A percentile compares a stretch with the other conserved stretches of the same genome.
Conservation (phyloP, 2,329 filamentous ascomycete genomes). For the Arthrobotrys musiformis region DNA sequence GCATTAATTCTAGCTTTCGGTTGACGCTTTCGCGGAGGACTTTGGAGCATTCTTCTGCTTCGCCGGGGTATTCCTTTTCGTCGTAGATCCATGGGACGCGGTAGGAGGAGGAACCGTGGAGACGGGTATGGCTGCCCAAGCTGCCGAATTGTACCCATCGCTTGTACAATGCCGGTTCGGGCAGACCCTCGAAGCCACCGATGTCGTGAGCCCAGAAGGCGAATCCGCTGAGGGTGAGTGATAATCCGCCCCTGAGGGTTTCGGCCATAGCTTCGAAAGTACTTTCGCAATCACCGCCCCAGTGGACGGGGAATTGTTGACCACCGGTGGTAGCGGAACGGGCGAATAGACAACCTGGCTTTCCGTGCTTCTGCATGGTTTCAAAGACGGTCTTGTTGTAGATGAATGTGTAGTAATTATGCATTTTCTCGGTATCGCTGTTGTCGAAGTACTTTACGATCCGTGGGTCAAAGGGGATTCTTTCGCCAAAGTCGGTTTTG, state of each 20-base stretch:
- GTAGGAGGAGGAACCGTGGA: constrained; percentile 77
- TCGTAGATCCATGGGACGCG: constrained; percentile 81
- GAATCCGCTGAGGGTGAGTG: constrained; percentile 73
- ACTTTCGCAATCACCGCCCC: constrained; percentile 80
- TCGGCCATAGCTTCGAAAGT: constrained; percentile 79
- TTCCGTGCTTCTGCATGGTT: constrained; percentile 69
- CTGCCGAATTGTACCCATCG: constrained; percentile 81
- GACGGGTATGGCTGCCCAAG: constrained; percentile 75
- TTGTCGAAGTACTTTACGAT: constrained; percentile 72
- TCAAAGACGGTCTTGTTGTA: constrained; percentile 79
- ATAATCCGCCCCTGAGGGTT: constrained; percentile 73
- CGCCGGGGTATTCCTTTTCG: constrained; percentile 66
- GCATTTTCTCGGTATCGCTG: constrained; percentile 74
- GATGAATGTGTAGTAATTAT: constrained; percentile 79
- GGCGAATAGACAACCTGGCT: constrained; percentile 73
- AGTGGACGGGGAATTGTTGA: constrained; percentile 76
- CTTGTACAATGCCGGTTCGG: constrained; percentile 77
- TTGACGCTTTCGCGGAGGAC: constrained; percentile 69
- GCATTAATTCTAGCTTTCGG: constrained; percentile 70
- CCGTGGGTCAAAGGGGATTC: constrained; percentile 72
- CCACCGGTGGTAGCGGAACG: constrained; percentile 74
- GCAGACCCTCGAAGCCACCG: constrained; percentile 76
- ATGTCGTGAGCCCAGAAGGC: constrained; percentile 78
- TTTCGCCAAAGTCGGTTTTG: constrained; percentile 81
- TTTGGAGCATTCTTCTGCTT: constrained; percentile 64